These are phyloP conservation scores for Lactarius evosmus DNA, from an alignment of 768 basidiomycete genomes.

Conservation along the genomic window DNA sequence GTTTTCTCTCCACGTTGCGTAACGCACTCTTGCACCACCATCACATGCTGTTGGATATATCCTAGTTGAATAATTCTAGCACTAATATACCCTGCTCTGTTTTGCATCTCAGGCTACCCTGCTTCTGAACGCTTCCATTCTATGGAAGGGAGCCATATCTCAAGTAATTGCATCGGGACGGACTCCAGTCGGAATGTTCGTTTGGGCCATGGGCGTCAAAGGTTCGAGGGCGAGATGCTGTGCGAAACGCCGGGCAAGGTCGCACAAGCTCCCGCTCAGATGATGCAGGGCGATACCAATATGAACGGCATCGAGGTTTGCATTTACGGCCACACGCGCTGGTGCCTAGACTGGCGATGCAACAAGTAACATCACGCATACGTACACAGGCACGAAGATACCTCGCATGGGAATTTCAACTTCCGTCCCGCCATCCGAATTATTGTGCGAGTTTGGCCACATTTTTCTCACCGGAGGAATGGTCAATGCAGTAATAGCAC, in stretches of 20 bases:
- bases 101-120: conserved; percentile 13
- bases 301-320: conserved; percentile 6
- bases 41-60: conserved; percentile 25
- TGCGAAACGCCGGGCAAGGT: conserved; percentile 4
- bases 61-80: conserved; percentile 28
- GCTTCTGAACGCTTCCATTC: conserved; percentile 18
- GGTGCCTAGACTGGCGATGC: conserved; percentile 4
- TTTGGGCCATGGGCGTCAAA: conserved; percentile 11
- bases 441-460: not conserved
- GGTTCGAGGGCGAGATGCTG: conserved; percentile 4
- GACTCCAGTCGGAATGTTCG: conserved; percentile 6
- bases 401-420: not conserved
- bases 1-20: conserved; percentile 11
- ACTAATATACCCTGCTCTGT: conserved; percentile 28
- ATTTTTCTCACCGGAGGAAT: conserved; percentile 2
- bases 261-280: not conserved
- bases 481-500: conserved; percentile 1
- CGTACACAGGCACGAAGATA: not conserved
- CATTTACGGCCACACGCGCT: not conserved
- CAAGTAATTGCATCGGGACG: conserved; percentile 4
- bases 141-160: conserved; percentile 19
- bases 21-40: conserved; percentile 24
- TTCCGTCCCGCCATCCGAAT: not conserved
- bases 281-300: not conserved
- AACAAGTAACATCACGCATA: conserved; percentile 8